These are phyloP conservation scores for Arthroderma uncinatum DNA, from an alignment of 2,329 filamentous ascomycete species.

Conservation along the genomic window DNA sequence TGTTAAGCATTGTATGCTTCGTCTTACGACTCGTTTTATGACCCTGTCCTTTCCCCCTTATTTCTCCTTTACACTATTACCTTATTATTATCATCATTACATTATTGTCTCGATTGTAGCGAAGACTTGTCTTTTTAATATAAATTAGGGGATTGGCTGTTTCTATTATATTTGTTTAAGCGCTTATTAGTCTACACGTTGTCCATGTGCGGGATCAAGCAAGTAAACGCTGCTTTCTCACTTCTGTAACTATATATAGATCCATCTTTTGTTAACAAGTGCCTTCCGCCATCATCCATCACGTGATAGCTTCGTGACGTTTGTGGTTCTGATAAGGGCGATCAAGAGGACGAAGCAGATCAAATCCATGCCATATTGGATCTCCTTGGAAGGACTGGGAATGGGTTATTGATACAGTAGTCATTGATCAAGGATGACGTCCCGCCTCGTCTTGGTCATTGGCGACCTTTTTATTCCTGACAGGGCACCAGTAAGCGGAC, in stretches of 20 bases:
- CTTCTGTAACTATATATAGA: too few species aligned
- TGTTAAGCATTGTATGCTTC: background rate
- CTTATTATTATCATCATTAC: background rate
- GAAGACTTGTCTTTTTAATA: background rate
- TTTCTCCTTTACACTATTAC: background rate
- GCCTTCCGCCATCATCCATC: too few species aligned
- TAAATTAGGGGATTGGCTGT: background rate
- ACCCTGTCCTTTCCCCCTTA: background rate
- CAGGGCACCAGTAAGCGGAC: slow-evolving; percentile 56
- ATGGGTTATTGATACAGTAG: slow-evolving; percentile 7
- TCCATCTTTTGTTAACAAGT: too few species aligned
- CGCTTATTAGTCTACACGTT: too few species aligned
- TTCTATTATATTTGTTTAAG: background rate
- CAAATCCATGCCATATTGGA: background rate
- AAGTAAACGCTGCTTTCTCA: too few species aligned
- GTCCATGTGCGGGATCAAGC: too few species aligned
- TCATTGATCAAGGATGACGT: slow-evolving; percentile 48
- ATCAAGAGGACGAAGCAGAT: background rate
- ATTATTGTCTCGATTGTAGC: background rate
- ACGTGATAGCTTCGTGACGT: background rate
- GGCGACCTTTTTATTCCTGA: slow-evolving; percentile 92
- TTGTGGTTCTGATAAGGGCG: background rate
- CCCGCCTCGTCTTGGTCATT: slow-evolving; percentile 81
- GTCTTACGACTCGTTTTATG: background rate
- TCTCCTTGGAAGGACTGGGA: background rate